Evolutionary conservation across 108 stramenopile genomes (phyloP).

Genomic region (Parietichytrium sp.): DNA sequence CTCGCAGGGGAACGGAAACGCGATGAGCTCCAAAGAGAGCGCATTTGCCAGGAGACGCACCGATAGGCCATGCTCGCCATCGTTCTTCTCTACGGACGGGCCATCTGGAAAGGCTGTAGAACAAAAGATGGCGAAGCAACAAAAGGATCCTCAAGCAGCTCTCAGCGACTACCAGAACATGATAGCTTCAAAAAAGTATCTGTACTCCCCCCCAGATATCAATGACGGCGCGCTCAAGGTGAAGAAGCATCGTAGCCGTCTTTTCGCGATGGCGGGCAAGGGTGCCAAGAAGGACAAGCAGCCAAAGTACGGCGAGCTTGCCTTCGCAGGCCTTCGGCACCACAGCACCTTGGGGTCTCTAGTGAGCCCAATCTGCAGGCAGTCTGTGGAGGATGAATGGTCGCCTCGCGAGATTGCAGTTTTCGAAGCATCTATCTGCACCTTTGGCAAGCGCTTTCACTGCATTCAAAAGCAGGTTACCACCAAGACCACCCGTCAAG

Average conservation of each 20-base stretch:
- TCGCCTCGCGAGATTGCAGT: constrained; percentile 75
- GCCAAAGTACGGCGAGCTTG: not conserved
- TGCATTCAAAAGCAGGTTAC: constrained; percentile 62
- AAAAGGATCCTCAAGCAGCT: constrained; percentile 11
- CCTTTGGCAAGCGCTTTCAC: constrained; percentile 80
- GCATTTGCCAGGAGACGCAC: too few species aligned
- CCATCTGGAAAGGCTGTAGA: not conserved
- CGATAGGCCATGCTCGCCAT: constrained; percentile 33
- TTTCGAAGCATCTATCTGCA: constrained; percentile 75
- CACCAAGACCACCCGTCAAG: constrained; percentile 78
- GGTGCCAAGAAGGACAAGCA: not conserved
- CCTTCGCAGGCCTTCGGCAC: not conserved
- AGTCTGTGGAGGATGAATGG: constrained; percentile 80
- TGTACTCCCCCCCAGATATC: not conserved
- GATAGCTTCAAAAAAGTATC: constrained; percentile 7
- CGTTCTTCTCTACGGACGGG: not conserved
- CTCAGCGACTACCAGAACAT: not conserved
- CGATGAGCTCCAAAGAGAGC: too few species aligned
- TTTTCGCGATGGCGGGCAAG: not conserved
- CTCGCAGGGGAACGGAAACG: too few species aligned
- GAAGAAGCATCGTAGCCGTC: not conserved
- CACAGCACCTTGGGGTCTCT: constrained; percentile 57
- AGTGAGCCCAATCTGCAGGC: constrained; percentile 69
- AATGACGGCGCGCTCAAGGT: not conserved
- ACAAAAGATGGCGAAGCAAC: too few species aligned